Conservation (phyloP, 2,329 filamentous ascomycete species). For the Colletotrichum shisoi region DNA sequence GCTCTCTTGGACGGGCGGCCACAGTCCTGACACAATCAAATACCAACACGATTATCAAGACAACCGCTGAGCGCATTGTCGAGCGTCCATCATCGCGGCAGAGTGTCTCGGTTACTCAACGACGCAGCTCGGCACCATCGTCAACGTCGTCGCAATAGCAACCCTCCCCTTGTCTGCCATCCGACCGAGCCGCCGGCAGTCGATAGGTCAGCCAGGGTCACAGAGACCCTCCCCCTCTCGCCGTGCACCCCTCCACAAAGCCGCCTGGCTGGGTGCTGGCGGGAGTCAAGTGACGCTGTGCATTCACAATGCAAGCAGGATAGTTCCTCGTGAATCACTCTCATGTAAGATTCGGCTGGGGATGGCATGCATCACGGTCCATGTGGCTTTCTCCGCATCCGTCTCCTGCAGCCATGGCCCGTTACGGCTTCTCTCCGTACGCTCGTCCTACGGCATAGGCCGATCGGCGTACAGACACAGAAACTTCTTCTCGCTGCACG, state of each 20-base stretch:
- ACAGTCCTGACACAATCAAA: too few species aligned
- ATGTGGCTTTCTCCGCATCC: constrained; percentile 12
- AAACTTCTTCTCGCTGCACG: constrained; percentile 8
- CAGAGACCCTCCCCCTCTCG: background rate
- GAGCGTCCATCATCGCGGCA: constrained; percentile 2
- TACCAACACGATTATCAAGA: background rate
- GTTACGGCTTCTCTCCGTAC: constrained; percentile 14
- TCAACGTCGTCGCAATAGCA: background rate
- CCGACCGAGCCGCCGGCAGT: constrained; percentile 22
- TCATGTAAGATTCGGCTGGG: background rate
- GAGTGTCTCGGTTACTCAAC: background rate
- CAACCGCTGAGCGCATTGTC: background rate
- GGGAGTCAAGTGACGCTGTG: constrained; percentile 6
- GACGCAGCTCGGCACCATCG: too few species aligned
- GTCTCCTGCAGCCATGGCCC: constrained; percentile 6
- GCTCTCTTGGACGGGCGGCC: too few species aligned
- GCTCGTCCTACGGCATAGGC: background rate
- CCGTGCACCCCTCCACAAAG: background rate
- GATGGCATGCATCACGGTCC: background rate
- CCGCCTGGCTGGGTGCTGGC: background rate
- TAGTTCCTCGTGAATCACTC: constrained; percentile 6
- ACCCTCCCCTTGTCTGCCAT: constrained; percentile 5
- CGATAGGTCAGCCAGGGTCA: background rate
- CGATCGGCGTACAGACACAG: constrained; percentile 3
- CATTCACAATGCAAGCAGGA: background rate